Base-by-base conservation (phyloP, 371 early-diverging fungal species). In the Rhizopus arrhizus region DNA sequence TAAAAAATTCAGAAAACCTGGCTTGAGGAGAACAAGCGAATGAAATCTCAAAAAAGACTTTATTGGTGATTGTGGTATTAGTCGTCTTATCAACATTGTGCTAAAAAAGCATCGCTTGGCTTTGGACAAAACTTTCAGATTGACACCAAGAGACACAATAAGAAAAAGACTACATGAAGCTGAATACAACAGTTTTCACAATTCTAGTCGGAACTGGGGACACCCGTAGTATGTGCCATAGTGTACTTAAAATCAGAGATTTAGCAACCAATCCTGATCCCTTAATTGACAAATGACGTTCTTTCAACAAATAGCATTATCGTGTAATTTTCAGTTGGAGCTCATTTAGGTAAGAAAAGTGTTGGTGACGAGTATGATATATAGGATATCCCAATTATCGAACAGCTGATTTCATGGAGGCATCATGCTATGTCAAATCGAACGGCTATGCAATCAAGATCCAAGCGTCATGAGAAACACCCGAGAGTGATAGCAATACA, bases 341-440 rank as follows among this genome's bases (percentile, higher is more conserved):
- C 0, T 3, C 15, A 5, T 47, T 22, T 5, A 59, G 12, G 22
- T 33, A 59, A 6, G 13, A 2, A 2, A 38, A 13, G 0, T 57
- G 40, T 22, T 65, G 66, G 2, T 5, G 3, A 0, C 4, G 9
- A 16, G 13, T 34, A 22, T 31, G 28, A n/a, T 40, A 53, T 16
- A 66, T 5, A 4, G 67, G 62, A 35, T 58, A 67, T 2, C 59
- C 68, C 6, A 67, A 34, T 12, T 58, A 59, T 10, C 52, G 32
- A 1, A 59, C 58, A 1, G 56, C 13, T 15, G 11, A 12, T 3
- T 10, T 5, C 6, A 41, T 43, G 0, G 4, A 13, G 0, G 29
- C 1, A 16, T 55, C 50, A 53, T 67, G 59, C 36, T 43, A 56
- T 3, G 8, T 11, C 7, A 58, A n/a, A 13, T 49, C 13, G 4